Percentiles rank a stretch among this genome's conserved stretches.
Conservation (phyloP, 331 rosid species). For the Quercus lobata region DNA sequence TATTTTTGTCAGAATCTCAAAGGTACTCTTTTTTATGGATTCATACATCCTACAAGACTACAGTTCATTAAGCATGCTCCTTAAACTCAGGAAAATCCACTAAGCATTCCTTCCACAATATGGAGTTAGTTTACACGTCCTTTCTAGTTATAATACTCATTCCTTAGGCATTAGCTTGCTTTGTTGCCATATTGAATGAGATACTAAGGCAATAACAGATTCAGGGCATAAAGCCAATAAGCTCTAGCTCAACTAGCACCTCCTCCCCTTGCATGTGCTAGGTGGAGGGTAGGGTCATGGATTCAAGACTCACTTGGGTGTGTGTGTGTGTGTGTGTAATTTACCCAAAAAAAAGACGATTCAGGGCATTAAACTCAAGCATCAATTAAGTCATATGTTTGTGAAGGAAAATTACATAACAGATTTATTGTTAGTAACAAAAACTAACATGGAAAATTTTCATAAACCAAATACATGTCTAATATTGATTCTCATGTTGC, state of each 20-base stretch:
- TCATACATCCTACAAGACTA: neutral
- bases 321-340: too few species aligned
- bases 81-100: neutral
- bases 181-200: neutral
- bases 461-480: neutral
- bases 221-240: too few species aligned
- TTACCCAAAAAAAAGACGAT: neutral
- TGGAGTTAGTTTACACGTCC: neutral
- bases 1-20: neutral
- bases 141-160: neutral
- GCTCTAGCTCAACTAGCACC: too few species aligned
- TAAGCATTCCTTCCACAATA: neutral
- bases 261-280: too few species aligned
- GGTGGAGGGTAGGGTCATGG: too few species aligned
- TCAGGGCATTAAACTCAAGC: neutral
- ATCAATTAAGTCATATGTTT: neutral
- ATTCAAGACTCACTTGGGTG: too few species aligned
- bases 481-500: conserved; percentile 1
- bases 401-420: neutral
- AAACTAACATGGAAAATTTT: neutral
- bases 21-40: neutral
- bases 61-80: neutral
- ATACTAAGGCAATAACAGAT: neutral
- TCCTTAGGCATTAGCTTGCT: neutral
- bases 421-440: neutral